A percentile compares a stretch with the other conserved stretches of the same genome.
Conservation (phyloP, 106 monocot genomes). For the Dendrobium catenatum region DNA sequence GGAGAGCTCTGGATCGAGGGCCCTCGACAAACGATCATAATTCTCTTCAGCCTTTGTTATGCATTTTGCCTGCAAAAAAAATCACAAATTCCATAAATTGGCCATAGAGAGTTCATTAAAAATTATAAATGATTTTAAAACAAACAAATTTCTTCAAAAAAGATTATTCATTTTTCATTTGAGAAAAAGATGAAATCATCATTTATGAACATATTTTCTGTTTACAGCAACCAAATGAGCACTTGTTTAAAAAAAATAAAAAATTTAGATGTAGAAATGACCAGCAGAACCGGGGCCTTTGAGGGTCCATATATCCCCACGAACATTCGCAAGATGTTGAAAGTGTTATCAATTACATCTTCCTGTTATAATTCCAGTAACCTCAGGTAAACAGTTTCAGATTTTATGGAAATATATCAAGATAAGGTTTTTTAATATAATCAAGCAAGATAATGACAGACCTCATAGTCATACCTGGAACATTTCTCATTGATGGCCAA, state of each 20-base stretch:
- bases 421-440: background rate
- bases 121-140: too few species aligned
- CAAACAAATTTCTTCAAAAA: too few species aligned
- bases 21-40: slow-evolving; percentile 32
- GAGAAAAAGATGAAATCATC: too few species aligned
- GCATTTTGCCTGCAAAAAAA: slow-evolving; percentile 55
- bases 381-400: background rate
- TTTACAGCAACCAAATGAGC: too few species aligned
- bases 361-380: slow-evolving; percentile 39
- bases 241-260: background rate
- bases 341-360: slow-evolving; percentile 78
- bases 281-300: slow-evolving; percentile 65
- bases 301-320: slow-evolving; percentile 67
- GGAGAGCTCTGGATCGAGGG: slow-evolving; percentile 53
- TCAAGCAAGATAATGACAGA: slow-evolving; percentile 12
- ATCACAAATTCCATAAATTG: too few species aligned
- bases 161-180: too few species aligned
- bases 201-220: too few species aligned
- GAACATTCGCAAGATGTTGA: slow-evolving; percentile 89
- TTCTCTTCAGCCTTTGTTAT: slow-evolving; percentile 71
- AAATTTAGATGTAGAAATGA: slow-evolving; percentile 19
- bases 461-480: slow-evolving; percentile 92
- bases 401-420: background rate
- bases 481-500: background rate
- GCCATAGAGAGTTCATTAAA: too few species aligned